phyloP scores from a whole-genome alignment of 192 early-diverging fungal genomes.

The Dissophora ornata region DNA sequence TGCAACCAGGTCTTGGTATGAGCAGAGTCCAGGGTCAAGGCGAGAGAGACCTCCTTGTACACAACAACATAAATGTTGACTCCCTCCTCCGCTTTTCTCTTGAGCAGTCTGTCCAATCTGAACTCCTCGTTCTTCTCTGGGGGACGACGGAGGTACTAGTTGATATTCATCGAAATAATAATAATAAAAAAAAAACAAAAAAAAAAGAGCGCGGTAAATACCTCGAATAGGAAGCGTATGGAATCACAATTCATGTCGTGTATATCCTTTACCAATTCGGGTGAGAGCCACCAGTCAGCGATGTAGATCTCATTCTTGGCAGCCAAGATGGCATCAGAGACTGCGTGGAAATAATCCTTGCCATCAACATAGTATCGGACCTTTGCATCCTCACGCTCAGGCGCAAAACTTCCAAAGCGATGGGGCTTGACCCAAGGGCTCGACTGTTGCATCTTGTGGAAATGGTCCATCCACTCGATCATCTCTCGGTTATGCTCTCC shows the following conservation, averaged over 20 bases:
- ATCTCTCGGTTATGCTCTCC: slow-evolving; percentile 70
- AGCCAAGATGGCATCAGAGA: slow-evolving; percentile 80
- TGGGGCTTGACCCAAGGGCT: slow-evolving; percentile 76
- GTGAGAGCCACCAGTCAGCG: slow-evolving; percentile 91
- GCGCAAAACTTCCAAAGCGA: slow-evolving; percentile 82
- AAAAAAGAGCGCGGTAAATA: no score
- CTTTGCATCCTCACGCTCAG: slow-evolving; percentile 71
- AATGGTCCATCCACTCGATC: slow-evolving; percentile 73
- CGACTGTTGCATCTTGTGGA: slow-evolving; percentile 64
- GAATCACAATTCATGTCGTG: no score
- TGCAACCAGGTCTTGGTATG: slow-evolving; percentile 83
- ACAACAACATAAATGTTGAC: slow-evolving; percentile 89
- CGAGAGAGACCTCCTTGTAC: slow-evolving; percentile 87
- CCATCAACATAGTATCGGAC: slow-evolving; percentile 88
- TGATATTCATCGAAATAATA: background rate
- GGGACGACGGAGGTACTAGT: slow-evolving; percentile 79
- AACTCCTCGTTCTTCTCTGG: slow-evolving; percentile 79
- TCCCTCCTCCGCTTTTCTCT: slow-evolving; percentile 85
- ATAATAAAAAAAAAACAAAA: no score
- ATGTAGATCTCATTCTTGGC: slow-evolving; percentile 81
- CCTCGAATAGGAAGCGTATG: no score
- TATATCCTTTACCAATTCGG: slow-evolving; percentile 74
- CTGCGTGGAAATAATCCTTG: slow-evolving; percentile 79
- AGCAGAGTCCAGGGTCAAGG: slow-evolving; percentile 80
- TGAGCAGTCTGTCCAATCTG: slow-evolving; percentile 81